Percentiles rank a stretch among this genome's conserved stretches.
These are phyloP conservation scores for Brassica hybrid DNA, from an alignment of 441 rosid genomes.

Conservation along the genomic window DNA sequence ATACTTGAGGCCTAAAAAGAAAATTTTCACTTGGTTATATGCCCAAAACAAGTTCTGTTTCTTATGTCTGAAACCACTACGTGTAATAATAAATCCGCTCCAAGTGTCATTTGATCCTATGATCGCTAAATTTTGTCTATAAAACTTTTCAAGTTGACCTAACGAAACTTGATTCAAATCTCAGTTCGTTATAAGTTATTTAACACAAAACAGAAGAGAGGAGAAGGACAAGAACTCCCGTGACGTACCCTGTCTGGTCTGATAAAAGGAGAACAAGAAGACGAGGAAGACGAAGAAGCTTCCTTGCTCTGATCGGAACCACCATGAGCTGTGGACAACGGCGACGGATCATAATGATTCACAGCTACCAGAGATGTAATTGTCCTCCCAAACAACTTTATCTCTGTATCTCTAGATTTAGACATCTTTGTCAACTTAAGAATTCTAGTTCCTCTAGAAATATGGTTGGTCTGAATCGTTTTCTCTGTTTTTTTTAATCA, in stretches of 20 bases:
- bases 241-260: constrained; percentile 45
- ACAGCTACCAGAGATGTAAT: constrained; percentile 43
- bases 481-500: constrained; percentile 17
- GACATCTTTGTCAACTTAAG: constrained; percentile 42
- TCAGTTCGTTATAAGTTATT: not conserved
- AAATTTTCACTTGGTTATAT: not conserved
- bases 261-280: constrained; percentile 42
- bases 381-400: constrained; percentile 75
- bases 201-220: not conserved
- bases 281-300: constrained; percentile 32
- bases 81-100: not conserved
- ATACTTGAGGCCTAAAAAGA: not conserved
- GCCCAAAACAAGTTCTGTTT: not conserved
- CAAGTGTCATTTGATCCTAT: not conserved
- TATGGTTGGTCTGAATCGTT: not conserved
- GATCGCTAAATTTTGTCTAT: not conserved
- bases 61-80: not conserved
- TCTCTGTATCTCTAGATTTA: constrained; percentile 48
- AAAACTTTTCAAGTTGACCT: not conserved
- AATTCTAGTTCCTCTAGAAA: not conserved
- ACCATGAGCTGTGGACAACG: constrained; percentile 4
- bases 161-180: not conserved
- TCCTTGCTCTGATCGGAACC: constrained; percentile 25
- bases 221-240: not conserved
- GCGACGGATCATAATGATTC: constrained; percentile 28